Evolutionary conservation across 2,329 filamentous ascomycete genomes (phyloP).

Genomic region (Microdochium trichocladiopsis): DNA sequence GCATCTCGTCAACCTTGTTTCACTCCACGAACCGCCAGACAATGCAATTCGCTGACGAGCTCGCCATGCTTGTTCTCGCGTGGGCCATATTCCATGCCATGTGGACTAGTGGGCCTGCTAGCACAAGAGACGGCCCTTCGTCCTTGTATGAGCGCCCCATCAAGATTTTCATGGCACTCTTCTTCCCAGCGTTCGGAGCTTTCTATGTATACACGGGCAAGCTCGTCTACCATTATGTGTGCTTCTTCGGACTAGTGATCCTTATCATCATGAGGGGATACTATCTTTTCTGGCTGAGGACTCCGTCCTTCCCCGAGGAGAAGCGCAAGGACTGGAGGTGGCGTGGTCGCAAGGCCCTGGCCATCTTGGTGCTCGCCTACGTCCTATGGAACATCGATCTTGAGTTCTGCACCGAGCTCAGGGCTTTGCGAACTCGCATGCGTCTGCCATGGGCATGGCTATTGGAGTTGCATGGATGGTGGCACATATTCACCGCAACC

Average conservation of each 20-base stretch:
- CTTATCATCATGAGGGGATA: constrained; percentile 23
- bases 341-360: constrained; percentile 19
- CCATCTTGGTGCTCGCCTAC: constrained; percentile 35
- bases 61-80: constrained; percentile 50
- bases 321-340: constrained; percentile 16
- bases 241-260: constrained; percentile 25
- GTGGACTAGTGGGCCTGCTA: background rate
- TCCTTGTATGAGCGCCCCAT: constrained; percentile 19
- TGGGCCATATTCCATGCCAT: constrained; percentile 33
- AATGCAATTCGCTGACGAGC: constrained; percentile 43
- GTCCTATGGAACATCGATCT: constrained; percentile 51
- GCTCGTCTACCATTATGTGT: constrained; percentile 34
- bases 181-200: constrained; percentile 30
- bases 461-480: constrained; percentile 57
- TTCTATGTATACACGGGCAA: constrained; percentile 34
- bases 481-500: constrained; percentile 53
- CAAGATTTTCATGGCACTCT: constrained; percentile 28
- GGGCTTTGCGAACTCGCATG: constrained; percentile 31
- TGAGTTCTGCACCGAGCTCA: constrained; percentile 41
- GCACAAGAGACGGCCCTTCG: constrained; percentile 34
- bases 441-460: constrained; percentile 49
- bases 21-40: constrained; percentile 35
- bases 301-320: constrained; percentile 17
- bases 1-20: constrained; percentile 33
- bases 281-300: constrained; percentile 24